Conservation (phyloP, 441 rosid genomes). For the Euphorbia schlechtendalii region DNA sequence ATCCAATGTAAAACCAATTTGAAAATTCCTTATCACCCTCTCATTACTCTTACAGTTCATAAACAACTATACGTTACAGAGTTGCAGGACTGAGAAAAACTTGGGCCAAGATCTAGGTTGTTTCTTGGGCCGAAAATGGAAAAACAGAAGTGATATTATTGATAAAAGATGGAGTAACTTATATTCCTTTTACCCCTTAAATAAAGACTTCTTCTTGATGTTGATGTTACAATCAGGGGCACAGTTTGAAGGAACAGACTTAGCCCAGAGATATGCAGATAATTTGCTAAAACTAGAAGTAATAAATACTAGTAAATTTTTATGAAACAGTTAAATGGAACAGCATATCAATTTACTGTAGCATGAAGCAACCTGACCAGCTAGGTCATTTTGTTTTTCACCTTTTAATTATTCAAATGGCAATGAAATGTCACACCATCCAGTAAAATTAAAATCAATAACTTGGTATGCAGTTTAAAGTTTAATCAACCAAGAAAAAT, state of each 20-base stretch:
- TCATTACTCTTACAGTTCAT: slow-evolving; percentile 8
- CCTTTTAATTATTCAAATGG: background rate
- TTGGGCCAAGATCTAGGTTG: background rate
- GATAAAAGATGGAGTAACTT: background rate
- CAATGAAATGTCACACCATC: background rate
- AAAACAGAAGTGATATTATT: background rate
- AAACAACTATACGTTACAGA: too few species aligned
- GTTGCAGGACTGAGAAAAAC: background rate
- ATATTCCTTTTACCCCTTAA: background rate
- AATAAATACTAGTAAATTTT: too few species aligned
- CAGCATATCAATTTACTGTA: too few species aligned
- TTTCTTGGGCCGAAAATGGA: background rate
- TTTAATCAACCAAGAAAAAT: background rate
- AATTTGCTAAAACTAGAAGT: background rate
- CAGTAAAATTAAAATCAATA: background rate
- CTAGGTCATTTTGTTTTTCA: background rate
- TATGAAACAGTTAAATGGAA: background rate
- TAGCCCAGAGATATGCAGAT: slow-evolving; percentile 5
- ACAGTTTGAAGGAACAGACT: background rate
- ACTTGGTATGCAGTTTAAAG: background rate
- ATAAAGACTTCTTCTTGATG: background rate
- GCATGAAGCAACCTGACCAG: background rate
- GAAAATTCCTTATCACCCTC: background rate
- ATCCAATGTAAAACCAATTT: background rate
- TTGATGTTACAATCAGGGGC: background rate